A percentile compares a stretch with the other conserved stretches of the same genome.
Conservation (phyloP, 352 stramenopile genomes). For the Pythium phragmitis region DNA sequence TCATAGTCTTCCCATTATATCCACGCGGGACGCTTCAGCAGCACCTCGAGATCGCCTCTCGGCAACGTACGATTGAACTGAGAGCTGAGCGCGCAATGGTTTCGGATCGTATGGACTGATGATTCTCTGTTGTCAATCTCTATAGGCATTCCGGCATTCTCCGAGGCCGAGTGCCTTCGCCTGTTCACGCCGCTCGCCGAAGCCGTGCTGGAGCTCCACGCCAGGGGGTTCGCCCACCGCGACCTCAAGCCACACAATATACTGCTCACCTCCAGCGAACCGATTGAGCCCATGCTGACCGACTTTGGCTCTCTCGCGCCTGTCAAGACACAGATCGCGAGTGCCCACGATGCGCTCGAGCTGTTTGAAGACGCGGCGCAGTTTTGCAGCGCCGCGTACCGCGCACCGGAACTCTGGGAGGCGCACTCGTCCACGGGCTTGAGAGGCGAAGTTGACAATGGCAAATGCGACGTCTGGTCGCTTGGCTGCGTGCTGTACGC, state of each 20-base stretch:
- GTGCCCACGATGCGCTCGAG: slow-evolving; percentile 39
- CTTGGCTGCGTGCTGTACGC: slow-evolving; percentile 90
- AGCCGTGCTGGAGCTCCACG: slow-evolving; percentile 59
- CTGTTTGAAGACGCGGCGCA: slow-evolving; percentile 81
- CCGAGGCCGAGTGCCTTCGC: slow-evolving; percentile 44
- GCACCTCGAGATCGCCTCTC: slow-evolving; percentile 36
- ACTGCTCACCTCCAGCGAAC: slow-evolving; percentile 43
- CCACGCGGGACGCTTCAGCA: slow-evolving; percentile 57
- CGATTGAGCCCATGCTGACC: slow-evolving; percentile 57
- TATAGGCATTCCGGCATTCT: slow-evolving; percentile 36
- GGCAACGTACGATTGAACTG: slow-evolving; percentile 22
- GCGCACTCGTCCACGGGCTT: slow-evolving; percentile 26
- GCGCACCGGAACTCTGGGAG: slow-evolving; percentile 90
- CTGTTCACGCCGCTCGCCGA: slow-evolving; percentile 56
- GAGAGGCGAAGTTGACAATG: slow-evolving; percentile 39
- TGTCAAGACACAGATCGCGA: slow-evolving; percentile 32
- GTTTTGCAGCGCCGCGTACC: slow-evolving; percentile 88
- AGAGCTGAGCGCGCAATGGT: not conserved
- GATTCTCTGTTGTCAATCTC: not conserved
- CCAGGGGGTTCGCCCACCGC: slow-evolving; percentile 57
- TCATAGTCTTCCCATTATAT: slow-evolving; percentile 64
- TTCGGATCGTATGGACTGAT: not conserved
- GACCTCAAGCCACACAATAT: slow-evolving; percentile 82
- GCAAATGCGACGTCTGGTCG: slow-evolving; percentile 88
- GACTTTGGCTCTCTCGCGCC: slow-evolving; percentile 74